Base-by-base conservation (phyloP, 2,329 filamentous ascomycete genomes). In the Clonostachys rhizophaga region DNA sequence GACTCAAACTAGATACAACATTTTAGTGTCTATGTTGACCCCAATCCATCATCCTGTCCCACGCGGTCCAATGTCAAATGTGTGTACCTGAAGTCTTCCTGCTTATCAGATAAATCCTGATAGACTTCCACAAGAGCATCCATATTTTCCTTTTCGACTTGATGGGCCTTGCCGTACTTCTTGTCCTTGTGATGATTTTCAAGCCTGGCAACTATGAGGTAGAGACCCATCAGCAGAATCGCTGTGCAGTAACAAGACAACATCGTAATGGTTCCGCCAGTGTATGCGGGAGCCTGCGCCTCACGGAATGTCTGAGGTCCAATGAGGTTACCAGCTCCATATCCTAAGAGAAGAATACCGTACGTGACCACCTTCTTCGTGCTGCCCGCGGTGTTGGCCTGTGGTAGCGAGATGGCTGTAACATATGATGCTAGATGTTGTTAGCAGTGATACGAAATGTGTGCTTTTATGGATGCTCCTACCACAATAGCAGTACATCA, bases 381-480 rank as follows among this genome's bases (percentile, higher is more conserved):
- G 3, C 45, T 44, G 14, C 52, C 52, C 14, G 52, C 48, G 2
- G 73, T 52, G 40, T 74, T 75, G 18, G 67, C 63, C 71, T 75
- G 75, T 20, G 72, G 72, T 6, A 78, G 52, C 0, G 46, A 47
- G 41, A 0, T 84, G 84, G 44, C 90, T 86, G 45, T 89, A 11
- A 53, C 44, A 42, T 53, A 52, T n/a, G 51, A 49, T 4, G 49
- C 51, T 36, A 46, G 44, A 43, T 52, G 40, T 37, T 48, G 40
- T 49, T 50, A n/a, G 48, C 48, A 13, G 48, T 45, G 8, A 40
- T 41, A 20, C 47, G 50, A 36, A 48, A 46, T 34, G 47, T 48
- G 37, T 46, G 47, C 7, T 49, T 35, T 10, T 30, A 9, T 4
- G 24, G 24, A 30, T 24, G 46, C n/a, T 40, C 44, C 10, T 47